Conservation (phyloP, 768 basidiomycete species). For the Dendrothele bispora region DNA sequence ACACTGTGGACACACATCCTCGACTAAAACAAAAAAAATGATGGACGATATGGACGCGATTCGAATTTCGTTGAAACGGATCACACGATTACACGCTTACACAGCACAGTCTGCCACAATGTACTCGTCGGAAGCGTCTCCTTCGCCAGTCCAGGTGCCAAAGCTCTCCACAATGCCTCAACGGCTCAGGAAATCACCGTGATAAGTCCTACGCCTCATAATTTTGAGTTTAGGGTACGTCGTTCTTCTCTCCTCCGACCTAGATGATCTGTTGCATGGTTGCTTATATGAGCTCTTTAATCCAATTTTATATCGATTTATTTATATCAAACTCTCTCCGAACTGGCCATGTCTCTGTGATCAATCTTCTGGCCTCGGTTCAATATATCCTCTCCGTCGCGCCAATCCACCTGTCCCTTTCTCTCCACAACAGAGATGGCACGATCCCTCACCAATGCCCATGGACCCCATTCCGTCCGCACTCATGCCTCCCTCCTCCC, state of each 20-base stretch:
- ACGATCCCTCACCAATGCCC: slow-evolving; percentile 66
- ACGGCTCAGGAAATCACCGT: slow-evolving; percentile 83
- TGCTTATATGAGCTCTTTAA: too few species aligned
- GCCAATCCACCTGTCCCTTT: too few species aligned
- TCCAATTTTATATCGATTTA: too few species aligned
- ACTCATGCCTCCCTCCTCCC: slow-evolving; percentile 26
- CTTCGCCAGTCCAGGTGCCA: slow-evolving; percentile 71
- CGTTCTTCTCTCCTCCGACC: slow-evolving; percentile 6
- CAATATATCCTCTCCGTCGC: too few species aligned
- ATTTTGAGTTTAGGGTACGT: slow-evolving; percentile 55
- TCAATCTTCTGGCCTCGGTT: too few species aligned
- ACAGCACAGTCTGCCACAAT: slow-evolving; percentile 71
- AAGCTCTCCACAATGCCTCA: slow-evolving; percentile 77
- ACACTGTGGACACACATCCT: too few species aligned
- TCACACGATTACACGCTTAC: slow-evolving; percentile 30
- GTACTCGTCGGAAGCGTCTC: slow-evolving; percentile 78
- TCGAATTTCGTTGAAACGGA: slow-evolving; percentile 13
- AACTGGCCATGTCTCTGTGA: too few species aligned
- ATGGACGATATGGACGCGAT: too few species aligned
- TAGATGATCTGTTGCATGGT: slow-evolving; percentile 6
- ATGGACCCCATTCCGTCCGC: slow-evolving; percentile 41
- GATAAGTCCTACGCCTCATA: slow-evolving; percentile 56
- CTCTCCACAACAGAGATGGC: slow-evolving; percentile 59
- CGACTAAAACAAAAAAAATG: too few species aligned
- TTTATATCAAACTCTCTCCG: too few species aligned